A percentile compares a stretch with the other conserved stretches of the same genome.
These are phyloP conservation scores for Tilletia setariae DNA, from an alignment of 1,284 basidiomycete genomes.

Conservation along the genomic window DNA sequence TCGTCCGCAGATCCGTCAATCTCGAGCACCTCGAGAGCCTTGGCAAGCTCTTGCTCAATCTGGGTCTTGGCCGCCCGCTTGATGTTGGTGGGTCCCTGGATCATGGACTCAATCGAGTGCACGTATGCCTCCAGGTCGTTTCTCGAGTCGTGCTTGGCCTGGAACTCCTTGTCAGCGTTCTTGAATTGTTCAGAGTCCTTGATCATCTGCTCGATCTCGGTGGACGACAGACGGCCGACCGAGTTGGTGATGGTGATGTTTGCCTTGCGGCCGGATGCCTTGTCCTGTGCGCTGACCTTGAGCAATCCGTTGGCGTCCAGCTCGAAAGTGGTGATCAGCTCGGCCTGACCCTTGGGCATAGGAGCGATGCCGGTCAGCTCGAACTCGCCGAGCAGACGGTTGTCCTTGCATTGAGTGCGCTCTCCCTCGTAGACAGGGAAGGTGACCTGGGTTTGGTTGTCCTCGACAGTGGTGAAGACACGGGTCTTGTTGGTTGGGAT, in stretches of 20 bases:
- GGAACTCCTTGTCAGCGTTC: conserved; percentile 54
- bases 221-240: conserved; percentile 50
- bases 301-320: conserved; percentile 55
- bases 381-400: conserved; percentile 55
- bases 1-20: conserved; percentile 51
- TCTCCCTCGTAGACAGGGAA: conserved; percentile 56
- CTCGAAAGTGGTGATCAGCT: conserved; percentile 53
- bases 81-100: conserved; percentile 51
- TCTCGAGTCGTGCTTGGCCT: conserved; percentile 53
- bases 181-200: conserved; percentile 55
- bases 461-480: conserved; percentile 54
- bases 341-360: conserved; percentile 53
- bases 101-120: conserved; percentile 52
- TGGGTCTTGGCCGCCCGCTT: conserved; percentile 53
- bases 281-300: conserved; percentile 52
- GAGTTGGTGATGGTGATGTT: conserved; percentile 56
- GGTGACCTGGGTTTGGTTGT: conserved; percentile 54
- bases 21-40: conserved; percentile 55
- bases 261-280: conserved; percentile 53
- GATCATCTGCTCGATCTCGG: conserved; percentile 56
- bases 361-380: conserved; percentile 54
- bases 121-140: conserved; percentile 55
- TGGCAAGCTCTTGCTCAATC: conserved; percentile 54
- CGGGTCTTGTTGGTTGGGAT: conserved; percentile 54
- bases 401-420: conserved; percentile 55